Evolutionary conservation across 306 rosid species (phyloP).

Genomic region (Argentina anserina): DNA sequence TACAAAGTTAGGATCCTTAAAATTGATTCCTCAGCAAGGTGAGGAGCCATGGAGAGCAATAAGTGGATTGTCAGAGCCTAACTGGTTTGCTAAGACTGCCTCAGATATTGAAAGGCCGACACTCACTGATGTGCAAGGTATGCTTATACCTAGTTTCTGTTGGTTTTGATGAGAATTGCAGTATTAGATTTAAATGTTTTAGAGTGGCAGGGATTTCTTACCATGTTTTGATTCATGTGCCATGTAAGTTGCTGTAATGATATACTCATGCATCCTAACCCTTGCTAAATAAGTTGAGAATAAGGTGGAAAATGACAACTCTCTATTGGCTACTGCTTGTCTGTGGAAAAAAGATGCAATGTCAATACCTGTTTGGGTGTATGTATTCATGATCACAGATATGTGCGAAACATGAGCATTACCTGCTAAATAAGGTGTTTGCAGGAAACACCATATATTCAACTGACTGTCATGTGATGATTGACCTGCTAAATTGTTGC

Average conservation of each 20-base stretch:
- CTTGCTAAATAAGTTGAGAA: not conserved
- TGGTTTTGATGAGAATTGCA: not conserved
- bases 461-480: not conserved
- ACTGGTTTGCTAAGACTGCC: slow-evolving; percentile 35
- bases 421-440: not conserved
- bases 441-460: not conserved
- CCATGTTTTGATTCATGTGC: slow-evolving; percentile 8
- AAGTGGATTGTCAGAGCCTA: slow-evolving; percentile 37
- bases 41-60: slow-evolving; percentile 40
- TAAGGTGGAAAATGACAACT: not conserved
- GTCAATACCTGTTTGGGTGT: not conserved
- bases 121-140: slow-evolving; percentile 50
- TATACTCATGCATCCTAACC: not conserved
- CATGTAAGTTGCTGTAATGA: not conserved
- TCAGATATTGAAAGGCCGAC: slow-evolving; percentile 38
- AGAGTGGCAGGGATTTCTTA: not conserved
- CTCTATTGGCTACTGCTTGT: not conserved
- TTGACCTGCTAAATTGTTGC: not conserved
- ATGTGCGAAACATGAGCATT: not conserved
- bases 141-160: slow-evolving; percentile 20
- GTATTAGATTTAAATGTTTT: not conserved
- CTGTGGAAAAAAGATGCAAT: not conserved
- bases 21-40: slow-evolving; percentile 29
- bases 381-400: not conserved
- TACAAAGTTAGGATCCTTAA: slow-evolving; percentile 47